Percentiles rank a stretch among this genome's conserved stretches.
Conservation (phyloP, 441 rosid genomes). For the Manihot esculenta region DNA sequence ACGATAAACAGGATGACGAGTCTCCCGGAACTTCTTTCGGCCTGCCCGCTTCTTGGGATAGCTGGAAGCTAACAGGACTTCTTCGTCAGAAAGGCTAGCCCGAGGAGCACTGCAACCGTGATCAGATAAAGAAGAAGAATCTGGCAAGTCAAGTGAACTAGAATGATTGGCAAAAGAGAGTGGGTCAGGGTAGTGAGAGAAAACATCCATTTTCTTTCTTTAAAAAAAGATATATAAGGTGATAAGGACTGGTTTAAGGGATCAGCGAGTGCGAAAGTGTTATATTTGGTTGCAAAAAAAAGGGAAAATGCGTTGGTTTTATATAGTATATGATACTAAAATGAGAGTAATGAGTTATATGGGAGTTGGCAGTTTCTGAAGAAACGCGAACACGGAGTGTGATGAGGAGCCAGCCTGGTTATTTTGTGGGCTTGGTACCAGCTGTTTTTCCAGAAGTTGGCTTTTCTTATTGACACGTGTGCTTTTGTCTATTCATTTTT, state of each 20-base stretch:
- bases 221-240: background rate
- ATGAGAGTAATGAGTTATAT: background rate
- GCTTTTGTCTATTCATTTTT: background rate
- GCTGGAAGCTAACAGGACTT: slow-evolving; percentile 60
- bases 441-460: slow-evolving; percentile 14
- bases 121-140: slow-evolving; percentile 44
- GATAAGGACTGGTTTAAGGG: background rate
- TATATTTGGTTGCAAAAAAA: background rate
- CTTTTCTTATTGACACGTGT: slow-evolving; percentile 18
- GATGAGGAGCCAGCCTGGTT: slow-evolving; percentile 35
- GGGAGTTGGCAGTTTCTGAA: background rate
- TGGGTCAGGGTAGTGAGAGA: slow-evolving; percentile 21
- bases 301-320: too few species aligned
- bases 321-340: too few species aligned
- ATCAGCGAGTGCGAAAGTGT: background rate
- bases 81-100: slow-evolving; percentile 41
- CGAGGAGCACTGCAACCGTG: slow-evolving; percentile 30
- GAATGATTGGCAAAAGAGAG: slow-evolving; percentile 4
- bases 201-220: slow-evolving; percentile 26
- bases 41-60: slow-evolving; percentile 80
- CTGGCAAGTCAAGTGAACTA: background rate
- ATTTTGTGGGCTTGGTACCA: background rate
- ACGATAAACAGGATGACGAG: slow-evolving; percentile 79
- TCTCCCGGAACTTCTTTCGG: slow-evolving; percentile 79
- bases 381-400: slow-evolving; percentile 29